Conservation (phyloP, 2,329 filamentous ascomycete species). For the Pseudocercospora eumusae region DNA sequence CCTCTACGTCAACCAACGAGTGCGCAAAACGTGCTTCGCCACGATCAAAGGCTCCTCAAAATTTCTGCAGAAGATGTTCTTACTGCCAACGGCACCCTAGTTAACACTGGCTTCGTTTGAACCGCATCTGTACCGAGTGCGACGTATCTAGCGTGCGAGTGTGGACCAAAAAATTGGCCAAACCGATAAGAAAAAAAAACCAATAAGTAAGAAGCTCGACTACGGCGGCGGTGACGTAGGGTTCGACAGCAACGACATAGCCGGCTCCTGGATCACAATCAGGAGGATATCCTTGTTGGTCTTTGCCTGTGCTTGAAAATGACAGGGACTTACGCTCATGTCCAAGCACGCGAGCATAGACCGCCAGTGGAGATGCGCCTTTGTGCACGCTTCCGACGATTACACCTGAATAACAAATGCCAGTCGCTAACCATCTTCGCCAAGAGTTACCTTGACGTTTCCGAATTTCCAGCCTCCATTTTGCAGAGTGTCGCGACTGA, state of each 20-base stretch:
- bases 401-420: not conserved
- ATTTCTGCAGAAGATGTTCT: not conserved
- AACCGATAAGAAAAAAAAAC: too few relatives aligned
- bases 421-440: constrained; percentile 1
- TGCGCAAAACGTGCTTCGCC: not conserved
- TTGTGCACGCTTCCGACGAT: not conserved
- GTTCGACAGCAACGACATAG: not conserved
- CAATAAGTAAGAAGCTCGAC: too few relatives aligned
- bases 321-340: not conserved
- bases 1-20: not conserved
- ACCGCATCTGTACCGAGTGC: too few relatives aligned
- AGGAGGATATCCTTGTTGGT: not conserved
- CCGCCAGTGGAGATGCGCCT: not conserved
- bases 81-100: not conserved
- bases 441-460: not conserved
- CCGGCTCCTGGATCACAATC: not conserved
- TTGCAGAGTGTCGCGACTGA: not conserved
- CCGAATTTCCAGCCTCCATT: constrained; percentile 4
- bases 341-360: constrained; percentile 1
- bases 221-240: not conserved
- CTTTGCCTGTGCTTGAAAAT: too few relatives aligned
- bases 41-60: not conserved
- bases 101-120: too few relatives aligned
- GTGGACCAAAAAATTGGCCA: too few relatives aligned
- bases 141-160: too few relatives aligned